phyloP scores from a whole-genome alignment of 495 filamentous ascomycete species.

The Xylaria grammica region DNA sequence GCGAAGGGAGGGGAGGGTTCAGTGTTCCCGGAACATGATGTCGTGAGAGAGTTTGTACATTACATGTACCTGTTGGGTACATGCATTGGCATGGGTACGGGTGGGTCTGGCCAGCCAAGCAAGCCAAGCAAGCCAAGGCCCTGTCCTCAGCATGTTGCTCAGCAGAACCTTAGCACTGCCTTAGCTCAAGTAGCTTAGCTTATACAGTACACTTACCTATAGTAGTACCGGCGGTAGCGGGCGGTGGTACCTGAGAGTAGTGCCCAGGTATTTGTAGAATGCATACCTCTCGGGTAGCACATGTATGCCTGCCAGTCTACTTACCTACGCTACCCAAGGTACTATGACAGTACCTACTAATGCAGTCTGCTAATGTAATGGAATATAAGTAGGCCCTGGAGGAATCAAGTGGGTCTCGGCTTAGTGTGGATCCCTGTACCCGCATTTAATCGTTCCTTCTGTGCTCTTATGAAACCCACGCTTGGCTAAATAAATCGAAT shows the following conservation, averaged over 20 bases:
- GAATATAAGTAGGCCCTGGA: constrained; percentile 8
- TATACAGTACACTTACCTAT: too few relatives aligned
- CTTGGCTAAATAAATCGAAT: constrained; percentile 22
- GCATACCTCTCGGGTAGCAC: too few relatives aligned
- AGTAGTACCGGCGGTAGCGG: too few relatives aligned
- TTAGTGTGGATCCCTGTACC: constrained; percentile 16
- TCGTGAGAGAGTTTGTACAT: constrained; percentile 30
- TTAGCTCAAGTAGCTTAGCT: too few relatives aligned
- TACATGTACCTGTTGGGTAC: constrained; percentile 31
- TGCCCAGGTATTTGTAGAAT: too few relatives aligned
- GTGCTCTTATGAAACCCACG: constrained; percentile 24
- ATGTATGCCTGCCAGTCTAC: too few relatives aligned
- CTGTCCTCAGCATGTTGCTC: too few relatives aligned
- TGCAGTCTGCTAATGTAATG: too few relatives aligned
- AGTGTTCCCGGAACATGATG: constrained; percentile 41
- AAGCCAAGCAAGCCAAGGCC: constrained; percentile 14
- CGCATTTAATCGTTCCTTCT: constrained; percentile 23
- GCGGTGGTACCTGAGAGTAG: too few relatives aligned
- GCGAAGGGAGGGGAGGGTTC: constrained; percentile 28
- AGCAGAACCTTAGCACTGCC: not conserved
- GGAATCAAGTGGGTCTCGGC: constrained; percentile 19
- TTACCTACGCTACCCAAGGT: too few relatives aligned
- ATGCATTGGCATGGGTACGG: constrained; percentile 13
- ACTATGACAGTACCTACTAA: too few relatives aligned
- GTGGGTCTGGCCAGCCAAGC: constrained; percentile 7